Percentiles rank a stretch among this genome's conserved stretches.
Evolutionary conservation across 1,139 yeast genomes (phyloP).

Genomic region (Blastobotrys aristatus): DNA sequence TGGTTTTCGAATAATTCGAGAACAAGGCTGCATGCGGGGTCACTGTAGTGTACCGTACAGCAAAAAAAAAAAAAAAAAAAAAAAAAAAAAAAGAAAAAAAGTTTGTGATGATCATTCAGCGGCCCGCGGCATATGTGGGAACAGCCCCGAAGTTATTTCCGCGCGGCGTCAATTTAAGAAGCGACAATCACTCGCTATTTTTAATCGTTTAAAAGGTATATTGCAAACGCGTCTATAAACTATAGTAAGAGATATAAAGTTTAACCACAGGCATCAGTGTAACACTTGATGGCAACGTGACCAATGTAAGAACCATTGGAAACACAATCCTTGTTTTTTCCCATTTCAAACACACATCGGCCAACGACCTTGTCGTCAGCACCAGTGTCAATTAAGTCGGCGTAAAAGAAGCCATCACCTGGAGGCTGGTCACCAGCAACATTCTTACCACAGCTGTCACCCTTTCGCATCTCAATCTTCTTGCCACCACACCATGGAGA

Average conservation of each 20-base stretch:
- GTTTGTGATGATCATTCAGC: too few species aligned
- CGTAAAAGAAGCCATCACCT: constrained; percentile 1
- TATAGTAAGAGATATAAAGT: background rate
- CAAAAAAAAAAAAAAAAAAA: too few species aligned
- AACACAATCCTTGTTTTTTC: background rate
- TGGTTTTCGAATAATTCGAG: too few species aligned
- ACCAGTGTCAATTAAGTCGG: background rate
- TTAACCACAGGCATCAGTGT: background rate
- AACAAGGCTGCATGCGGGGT: too few species aligned
- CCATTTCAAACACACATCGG: constrained; percentile 2
- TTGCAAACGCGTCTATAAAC: too few species aligned
- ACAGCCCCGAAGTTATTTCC: too few species aligned
- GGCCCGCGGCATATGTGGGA: too few species aligned
- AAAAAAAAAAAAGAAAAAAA: too few species aligned
- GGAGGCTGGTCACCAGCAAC: background rate
- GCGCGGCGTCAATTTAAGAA: too few species aligned
- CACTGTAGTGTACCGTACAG: too few species aligned
- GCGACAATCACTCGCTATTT: too few species aligned
- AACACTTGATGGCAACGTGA: background rate
- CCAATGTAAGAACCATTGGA: constrained; percentile 1
- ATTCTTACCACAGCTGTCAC: background rate
- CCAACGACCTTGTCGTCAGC: background rate
- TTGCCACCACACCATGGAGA: background rate
- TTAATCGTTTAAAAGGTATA: too few species aligned
- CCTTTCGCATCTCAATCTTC: background rate